Evolutionary conservation across 441 rosid genomes (phyloP).

Genomic region (Gossypium trilobum): DNA sequence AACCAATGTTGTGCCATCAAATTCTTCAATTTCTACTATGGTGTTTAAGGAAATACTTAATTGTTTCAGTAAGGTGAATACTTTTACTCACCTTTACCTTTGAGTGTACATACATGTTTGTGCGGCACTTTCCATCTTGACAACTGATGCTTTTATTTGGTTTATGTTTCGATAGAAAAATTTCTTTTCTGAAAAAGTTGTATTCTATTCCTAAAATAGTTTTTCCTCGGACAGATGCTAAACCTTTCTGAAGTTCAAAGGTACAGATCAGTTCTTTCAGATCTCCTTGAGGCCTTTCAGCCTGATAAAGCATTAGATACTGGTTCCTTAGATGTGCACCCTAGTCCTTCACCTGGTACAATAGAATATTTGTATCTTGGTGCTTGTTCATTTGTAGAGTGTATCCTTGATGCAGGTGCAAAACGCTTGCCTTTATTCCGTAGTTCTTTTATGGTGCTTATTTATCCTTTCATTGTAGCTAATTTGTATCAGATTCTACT

Average conservation of each 20-base stretch:
- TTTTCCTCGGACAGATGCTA: conserved; percentile 41
- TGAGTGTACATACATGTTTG: neutral
- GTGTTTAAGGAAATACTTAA: conserved; percentile 57
- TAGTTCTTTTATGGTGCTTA: conserved; percentile 6
- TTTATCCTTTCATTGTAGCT: neutral
- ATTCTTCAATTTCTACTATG: conserved; percentile 39
- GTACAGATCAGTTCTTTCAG: conserved; percentile 39
- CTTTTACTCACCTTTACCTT: neutral
- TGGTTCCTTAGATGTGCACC: conserved; percentile 32
- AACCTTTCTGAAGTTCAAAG: conserved; percentile 43
- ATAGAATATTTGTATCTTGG: conserved; percentile 54
- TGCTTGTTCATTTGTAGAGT: conserved; percentile 54
- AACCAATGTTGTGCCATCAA: conserved; percentile 35
- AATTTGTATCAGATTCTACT: conserved; percentile 18
- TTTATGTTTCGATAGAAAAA: neutral
- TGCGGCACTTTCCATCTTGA: conserved; percentile 6
- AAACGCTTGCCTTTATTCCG: conserved; percentile 3
- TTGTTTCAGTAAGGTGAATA: conserved; percentile 56
- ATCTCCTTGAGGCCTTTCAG: conserved; percentile 65
- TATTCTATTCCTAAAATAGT: conserved; percentile 11
- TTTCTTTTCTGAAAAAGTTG: conserved; percentile 6
- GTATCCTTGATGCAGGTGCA: conserved; percentile 50
- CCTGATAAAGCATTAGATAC: conserved; percentile 28
- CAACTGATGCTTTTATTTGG: neutral
- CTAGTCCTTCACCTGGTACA: conserved; percentile 48